phyloP scores from a whole-genome alignment of 768 basidiomycete genomes.

The Hericium alpestre region DNA sequence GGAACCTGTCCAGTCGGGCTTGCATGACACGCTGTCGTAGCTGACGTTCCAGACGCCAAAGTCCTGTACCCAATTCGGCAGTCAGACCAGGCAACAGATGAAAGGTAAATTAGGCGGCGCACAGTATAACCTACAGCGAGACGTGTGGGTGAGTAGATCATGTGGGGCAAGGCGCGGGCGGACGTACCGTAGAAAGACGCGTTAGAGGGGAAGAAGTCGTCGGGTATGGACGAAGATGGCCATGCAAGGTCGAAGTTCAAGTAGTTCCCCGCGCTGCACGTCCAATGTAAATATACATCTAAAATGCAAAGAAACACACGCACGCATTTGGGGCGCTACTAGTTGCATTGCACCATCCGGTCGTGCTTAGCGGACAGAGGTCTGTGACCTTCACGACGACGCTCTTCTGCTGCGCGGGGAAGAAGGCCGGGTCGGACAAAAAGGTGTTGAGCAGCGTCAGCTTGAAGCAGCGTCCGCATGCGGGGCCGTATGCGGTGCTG shows the following conservation, averaged over 20 bases:
- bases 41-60: constrained; percentile 83
- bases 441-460: constrained; percentile 33
- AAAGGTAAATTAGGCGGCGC: too few relatives aligned
- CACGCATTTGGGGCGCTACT: constrained; percentile 51
- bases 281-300: constrained; percentile 32
- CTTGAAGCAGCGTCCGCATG: constrained; percentile 65
- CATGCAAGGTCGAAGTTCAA: constrained; percentile 80
- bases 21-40: constrained; percentile 56
- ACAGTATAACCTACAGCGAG: constrained; percentile 23
- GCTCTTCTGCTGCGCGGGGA: constrained; percentile 46
- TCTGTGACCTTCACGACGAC: constrained; percentile 74
- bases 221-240: constrained; percentile 58
- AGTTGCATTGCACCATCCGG: constrained; percentile 62
- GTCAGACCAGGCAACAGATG: too few relatives aligned
- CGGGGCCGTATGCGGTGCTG: constrained; percentile 57
- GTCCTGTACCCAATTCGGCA: constrained; percentile 33
- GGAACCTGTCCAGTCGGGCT: constrained; percentile 52
- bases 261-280: constrained; percentile 47
- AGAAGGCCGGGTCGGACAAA: constrained; percentile 56
- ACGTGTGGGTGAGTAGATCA: background rate
- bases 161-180: too few relatives aligned
- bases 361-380: constrained; percentile 53
- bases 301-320: constrained; percentile 42
- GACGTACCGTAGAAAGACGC: constrained; percentile 34
- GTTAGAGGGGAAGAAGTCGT: constrained; percentile 68